Evolutionary conservation across 257 asterid species (phyloP), one percentile per base, ranked within the genome.

Genomic region (Marsdenia floribunda): DNA sequence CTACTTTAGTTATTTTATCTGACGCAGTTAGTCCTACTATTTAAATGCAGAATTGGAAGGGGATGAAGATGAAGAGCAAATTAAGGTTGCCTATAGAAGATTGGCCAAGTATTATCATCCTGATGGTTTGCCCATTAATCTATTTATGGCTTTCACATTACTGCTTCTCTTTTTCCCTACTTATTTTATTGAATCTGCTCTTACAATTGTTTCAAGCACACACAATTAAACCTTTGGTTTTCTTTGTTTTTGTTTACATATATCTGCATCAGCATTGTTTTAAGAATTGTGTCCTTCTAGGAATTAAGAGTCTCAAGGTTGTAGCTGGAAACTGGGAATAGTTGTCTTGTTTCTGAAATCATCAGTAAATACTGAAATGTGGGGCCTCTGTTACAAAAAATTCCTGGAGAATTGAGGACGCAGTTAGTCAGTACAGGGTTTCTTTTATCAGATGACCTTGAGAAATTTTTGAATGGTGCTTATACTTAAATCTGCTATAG

Each of bases 71-170:
- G 99, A 83, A 61, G 99, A 92, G 79, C 88, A 88, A 85, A 92
- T 95, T 79, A 95, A 95, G 88, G 76, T 85, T 75, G 87, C 99
- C 35, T 95, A 95, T 68, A 82, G 98, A 80, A 95, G 98, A 50
- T 81, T 95, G 87, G 99, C 96, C 18, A 95, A 92, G 86, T 92
- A 87, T 84, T 92, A 95, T 84, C 99, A 95, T 83, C 99, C 99
- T 68, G 99, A 92, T 88, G 97, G 98, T 95, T 80, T 71, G 93
- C 83, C 73, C 85, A 49, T 77, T 69, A 83, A 77, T 81, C 3
- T 26, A 33, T 71, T 70, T 61, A 63, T 58, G 63, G 68, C 18
- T 54, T 69, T 63, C 44, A 35, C 6, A 53, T 53, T 53, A 53
- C 24, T 18, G n/a, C n/a, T 37, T 75, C 19, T 67, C 60, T 66